These are phyloP conservation scores for Deinandra increscens DNA, from an alignment of 129 eudicot species.

Conservation along the genomic window DNA sequence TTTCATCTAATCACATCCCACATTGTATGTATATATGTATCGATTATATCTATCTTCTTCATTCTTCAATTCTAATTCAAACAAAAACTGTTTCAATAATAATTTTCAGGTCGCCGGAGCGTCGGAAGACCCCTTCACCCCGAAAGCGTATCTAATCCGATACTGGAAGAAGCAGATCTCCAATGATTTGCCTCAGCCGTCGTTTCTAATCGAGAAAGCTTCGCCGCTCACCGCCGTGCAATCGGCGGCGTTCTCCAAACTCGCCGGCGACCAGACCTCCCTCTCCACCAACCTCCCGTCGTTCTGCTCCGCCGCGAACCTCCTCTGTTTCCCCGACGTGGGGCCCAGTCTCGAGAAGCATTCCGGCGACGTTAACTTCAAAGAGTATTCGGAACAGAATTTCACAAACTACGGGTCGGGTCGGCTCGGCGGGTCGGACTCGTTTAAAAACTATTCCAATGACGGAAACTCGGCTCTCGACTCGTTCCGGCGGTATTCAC, in stretches of 20 bases:
- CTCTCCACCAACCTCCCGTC: slow-evolving; percentile 54
- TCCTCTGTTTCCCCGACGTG: slow-evolving; percentile 75
- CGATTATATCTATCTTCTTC: background rate
- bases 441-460: slow-evolving; percentile 63
- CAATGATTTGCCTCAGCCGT: slow-evolving; percentile 57
- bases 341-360: slow-evolving; percentile 66
- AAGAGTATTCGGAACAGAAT: slow-evolving; percentile 44
- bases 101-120: slow-evolving; percentile 45
- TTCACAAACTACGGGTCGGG: slow-evolving; percentile 87
- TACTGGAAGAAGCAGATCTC: slow-evolving; percentile 82
- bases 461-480: slow-evolving; percentile 49
- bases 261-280: slow-evolving; percentile 52
- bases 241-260: slow-evolving; percentile 51
- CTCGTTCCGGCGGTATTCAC: slow-evolving; percentile 80
- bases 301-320: slow-evolving; percentile 72
- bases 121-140: slow-evolving; percentile 60
- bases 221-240: slow-evolving; percentile 68
- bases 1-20: slow-evolving; percentile 10
- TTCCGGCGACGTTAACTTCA: slow-evolving; percentile 44
- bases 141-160: slow-evolving; percentile 49
- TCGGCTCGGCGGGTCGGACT: slow-evolving; percentile 49
- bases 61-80: background rate
- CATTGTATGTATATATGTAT: slow-evolving; percentile 15
- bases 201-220: slow-evolving; percentile 56
- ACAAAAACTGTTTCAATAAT: too few relatives aligned